A percentile compares a stretch with the other conserved stretches of the same genome.
Conservation (phyloP, 1,284 basidiomycete species). For the Malassezia dermatis region DNA sequence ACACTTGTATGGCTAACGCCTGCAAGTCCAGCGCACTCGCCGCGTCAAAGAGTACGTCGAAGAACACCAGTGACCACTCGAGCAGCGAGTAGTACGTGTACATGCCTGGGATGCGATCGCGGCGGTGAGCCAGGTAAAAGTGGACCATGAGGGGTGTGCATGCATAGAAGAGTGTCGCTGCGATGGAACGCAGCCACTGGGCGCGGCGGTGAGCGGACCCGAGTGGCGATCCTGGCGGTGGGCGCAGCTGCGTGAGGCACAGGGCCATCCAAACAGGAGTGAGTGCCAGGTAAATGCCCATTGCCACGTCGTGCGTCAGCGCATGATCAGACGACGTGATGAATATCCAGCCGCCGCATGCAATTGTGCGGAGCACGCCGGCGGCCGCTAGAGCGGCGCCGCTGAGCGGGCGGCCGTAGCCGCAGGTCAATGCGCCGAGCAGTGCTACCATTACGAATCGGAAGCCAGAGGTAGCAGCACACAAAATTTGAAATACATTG, state of each 20-base stretch:
- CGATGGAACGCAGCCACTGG: slow-evolving; percentile 22
- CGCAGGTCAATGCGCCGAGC: slow-evolving; percentile 52
- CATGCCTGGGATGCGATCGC: slow-evolving; percentile 32
- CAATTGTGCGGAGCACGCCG: slow-evolving; percentile 66
- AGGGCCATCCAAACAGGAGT: slow-evolving; percentile 61
- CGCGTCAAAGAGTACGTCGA: slow-evolving; percentile 38
- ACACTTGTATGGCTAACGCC: slow-evolving; percentile 28
- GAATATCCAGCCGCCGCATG: slow-evolving; percentile 85
- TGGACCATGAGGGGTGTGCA: slow-evolving; percentile 40
- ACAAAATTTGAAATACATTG: slow-evolving; percentile 78
- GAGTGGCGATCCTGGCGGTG: slow-evolving; percentile 6
- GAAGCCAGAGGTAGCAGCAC: slow-evolving; percentile 63
- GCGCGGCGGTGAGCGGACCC: slow-evolving; percentile 10
- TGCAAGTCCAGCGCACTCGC: slow-evolving; percentile 36
- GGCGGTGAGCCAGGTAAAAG: slow-evolving; percentile 39
- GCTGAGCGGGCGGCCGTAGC: slow-evolving; percentile 18
- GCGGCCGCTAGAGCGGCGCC: slow-evolving; percentile 53
- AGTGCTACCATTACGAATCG: slow-evolving; percentile 67
- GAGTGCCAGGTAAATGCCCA: slow-evolving; percentile 57
- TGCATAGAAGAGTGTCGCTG: slow-evolving; percentile 30
- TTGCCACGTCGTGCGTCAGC: slow-evolving; percentile 73
- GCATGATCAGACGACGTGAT: slow-evolving; percentile 71
- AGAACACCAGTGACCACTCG: slow-evolving; percentile 42
- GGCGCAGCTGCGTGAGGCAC: slow-evolving; percentile 28
- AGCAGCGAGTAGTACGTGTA: slow-evolving; percentile 41